Conservation (phyloP, 192 early-diverging fungal genomes). For the Coemansia sp. region DNA sequence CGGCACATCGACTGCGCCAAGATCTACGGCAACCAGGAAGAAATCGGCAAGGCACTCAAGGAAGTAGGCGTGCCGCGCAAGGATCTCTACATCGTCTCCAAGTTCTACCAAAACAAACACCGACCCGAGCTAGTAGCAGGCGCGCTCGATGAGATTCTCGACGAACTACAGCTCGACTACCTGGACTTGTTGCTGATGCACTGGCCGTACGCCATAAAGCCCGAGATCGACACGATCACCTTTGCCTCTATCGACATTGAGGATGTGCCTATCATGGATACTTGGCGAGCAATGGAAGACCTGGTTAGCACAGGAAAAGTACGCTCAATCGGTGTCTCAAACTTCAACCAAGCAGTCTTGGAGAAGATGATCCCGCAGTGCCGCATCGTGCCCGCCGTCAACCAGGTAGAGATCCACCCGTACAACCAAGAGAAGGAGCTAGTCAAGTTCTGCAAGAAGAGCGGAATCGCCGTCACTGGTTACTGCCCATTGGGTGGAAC, state of each 20-base stretch:
- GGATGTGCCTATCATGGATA: constrained; percentile 64
- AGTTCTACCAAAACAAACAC: constrained; percentile 71
- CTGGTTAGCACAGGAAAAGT: constrained; percentile 70
- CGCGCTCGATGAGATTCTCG: constrained; percentile 66
- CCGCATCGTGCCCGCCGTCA: constrained; percentile 76
- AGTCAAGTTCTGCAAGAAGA: constrained; percentile 67
- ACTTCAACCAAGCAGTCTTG: constrained; percentile 67
- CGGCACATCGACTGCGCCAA: constrained; percentile 72
- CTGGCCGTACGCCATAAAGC: constrained; percentile 73
- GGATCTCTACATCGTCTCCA: constrained; percentile 79
- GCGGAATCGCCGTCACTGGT: constrained; percentile 75
- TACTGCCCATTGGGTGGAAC: constrained; percentile 80
- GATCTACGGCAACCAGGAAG: constrained; percentile 75
- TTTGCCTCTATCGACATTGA: constrained; percentile 50
- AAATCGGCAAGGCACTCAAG: constrained; percentile 75
- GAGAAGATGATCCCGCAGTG: constrained; percentile 66
- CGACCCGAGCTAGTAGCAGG: constrained; percentile 62
- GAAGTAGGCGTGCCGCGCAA: constrained; percentile 65
- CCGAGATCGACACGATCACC: constrained; percentile 25
- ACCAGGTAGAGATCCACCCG: constrained; percentile 89
- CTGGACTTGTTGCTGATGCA: constrained; percentile 86
- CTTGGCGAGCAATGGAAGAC: constrained; percentile 83
- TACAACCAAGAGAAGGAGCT: constrained; percentile 64
- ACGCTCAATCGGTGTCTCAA: constrained; percentile 84
- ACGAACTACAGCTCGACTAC: constrained; percentile 71